phyloP scores from a whole-genome alignment of 495 filamentous ascomycete species.

The Daldinia bambusicola region DNA sequence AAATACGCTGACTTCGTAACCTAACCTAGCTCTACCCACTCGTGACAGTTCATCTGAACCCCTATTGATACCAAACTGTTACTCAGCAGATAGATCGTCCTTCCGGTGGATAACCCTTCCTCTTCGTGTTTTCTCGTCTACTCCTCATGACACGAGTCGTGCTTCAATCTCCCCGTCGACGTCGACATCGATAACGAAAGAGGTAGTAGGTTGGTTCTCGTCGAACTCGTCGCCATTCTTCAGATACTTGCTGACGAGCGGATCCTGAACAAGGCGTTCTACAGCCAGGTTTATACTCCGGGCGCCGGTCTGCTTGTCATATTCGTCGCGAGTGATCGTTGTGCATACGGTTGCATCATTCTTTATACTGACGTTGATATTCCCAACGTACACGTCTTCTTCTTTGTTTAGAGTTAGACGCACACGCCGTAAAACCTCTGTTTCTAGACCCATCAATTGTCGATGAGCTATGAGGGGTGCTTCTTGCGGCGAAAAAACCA shows the following conservation, averaged over 20 bases:
- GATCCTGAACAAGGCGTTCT: constrained; percentile 16
- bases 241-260: constrained; percentile 24
- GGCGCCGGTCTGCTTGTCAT: constrained; percentile 29
- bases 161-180: not conserved
- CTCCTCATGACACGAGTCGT: not conserved
- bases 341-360: constrained; percentile 28
- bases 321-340: constrained; percentile 19
- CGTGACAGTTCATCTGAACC: not conserved
- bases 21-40: too few species aligned
- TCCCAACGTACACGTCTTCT: constrained; percentile 27
- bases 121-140: not conserved
- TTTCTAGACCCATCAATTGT: not conserved
- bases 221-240: constrained; percentile 26
- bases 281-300: constrained; percentile 25
- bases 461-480: not conserved
- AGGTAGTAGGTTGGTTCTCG: constrained; percentile 16
- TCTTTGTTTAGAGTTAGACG: constrained; percentile 20
- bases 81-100: not conserved
- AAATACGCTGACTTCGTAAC: too few species aligned
- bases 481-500: not conserved
- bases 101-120: not conserved
- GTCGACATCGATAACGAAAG: constrained; percentile 11
- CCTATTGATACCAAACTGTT: not conserved
- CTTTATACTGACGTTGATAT: constrained; percentile 18
- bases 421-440: not conserved